phyloP scores from a whole-genome alignment of 805 yeast genomes.

The Candida chilensis region DNA sequence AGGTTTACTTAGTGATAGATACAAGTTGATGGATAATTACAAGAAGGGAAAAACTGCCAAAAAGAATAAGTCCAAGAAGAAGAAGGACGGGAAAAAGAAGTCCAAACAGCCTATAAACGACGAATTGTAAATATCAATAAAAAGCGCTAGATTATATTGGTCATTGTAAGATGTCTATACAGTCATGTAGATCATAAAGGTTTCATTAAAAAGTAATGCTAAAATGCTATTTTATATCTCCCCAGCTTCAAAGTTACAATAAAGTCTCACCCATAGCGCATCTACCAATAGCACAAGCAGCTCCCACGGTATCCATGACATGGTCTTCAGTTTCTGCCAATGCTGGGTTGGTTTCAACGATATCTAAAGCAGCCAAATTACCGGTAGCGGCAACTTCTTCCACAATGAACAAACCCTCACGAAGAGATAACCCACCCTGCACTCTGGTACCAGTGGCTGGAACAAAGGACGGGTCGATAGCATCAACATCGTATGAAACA shows the following conservation, averaged over 20 bases:
- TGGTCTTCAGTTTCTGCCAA: constrained; percentile 73
- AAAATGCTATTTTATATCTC: too few species aligned
- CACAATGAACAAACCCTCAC: constrained; percentile 89
- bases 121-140: too few species aligned
- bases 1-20: constrained; percentile 18
- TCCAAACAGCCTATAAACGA: too few species aligned
- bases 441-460: constrained; percentile 99
- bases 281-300: constrained; percentile 86
- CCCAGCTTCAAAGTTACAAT: constrained; percentile 35
- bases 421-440: constrained; percentile 87
- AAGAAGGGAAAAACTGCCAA: constrained; percentile 5
- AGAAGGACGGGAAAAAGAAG: background rate
- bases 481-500: constrained; percentile 92
- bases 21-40: constrained; percentile 9
- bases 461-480: constrained; percentile 87
- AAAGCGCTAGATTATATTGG: too few species aligned
- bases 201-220: too few species aligned
- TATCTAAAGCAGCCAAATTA: constrained; percentile 77
- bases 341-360: constrained; percentile 90
- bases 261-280: constrained; percentile 94
- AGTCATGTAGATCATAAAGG: too few species aligned
- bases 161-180: too few species aligned
- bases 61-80: constrained; percentile 9
- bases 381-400: constrained; percentile 92
- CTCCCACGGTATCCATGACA: constrained; percentile 74